Conservation (phyloP, 2,329 filamentous ascomycete species). For the Stagonosporopsis vannaccii region DNA sequence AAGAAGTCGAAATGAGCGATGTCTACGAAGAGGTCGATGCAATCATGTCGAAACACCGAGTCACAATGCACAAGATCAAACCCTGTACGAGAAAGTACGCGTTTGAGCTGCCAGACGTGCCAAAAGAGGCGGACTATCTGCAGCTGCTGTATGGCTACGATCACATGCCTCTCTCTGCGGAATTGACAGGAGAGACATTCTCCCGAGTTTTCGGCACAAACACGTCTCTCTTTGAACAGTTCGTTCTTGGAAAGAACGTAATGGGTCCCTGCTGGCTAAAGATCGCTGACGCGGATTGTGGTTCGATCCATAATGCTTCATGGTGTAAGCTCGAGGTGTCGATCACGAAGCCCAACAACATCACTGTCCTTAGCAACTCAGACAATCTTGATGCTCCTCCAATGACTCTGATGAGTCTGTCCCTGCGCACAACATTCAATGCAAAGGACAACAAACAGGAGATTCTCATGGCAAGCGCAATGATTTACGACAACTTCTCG, state of each 20-base stretch:
- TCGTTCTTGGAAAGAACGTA: slow-evolving; percentile 97
- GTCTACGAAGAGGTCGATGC: slow-evolving; percentile 89
- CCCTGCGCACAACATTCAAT: slow-evolving; percentile 87
- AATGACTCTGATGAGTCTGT: slow-evolving; percentile 93
- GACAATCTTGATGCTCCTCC: slow-evolving; percentile 85
- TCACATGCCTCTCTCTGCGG: slow-evolving; percentile 75
- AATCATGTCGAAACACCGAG: slow-evolving; percentile 85
- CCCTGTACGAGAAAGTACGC: slow-evolving; percentile 89
- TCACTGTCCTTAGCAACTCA: slow-evolving; percentile 75
- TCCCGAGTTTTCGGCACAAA: slow-evolving; percentile 94
- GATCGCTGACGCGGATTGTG: slow-evolving; percentile 85
- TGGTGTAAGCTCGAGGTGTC: slow-evolving; percentile 96
- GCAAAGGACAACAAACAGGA: slow-evolving; percentile 95
- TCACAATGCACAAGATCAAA: slow-evolving; percentile 94
- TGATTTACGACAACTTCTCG: slow-evolving; percentile 90
- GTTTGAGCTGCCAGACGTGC: slow-evolving; percentile 87
- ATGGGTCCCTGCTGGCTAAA: slow-evolving; percentile 99
- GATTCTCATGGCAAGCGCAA: slow-evolving; percentile 87
- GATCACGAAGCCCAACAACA: slow-evolving; percentile 77
- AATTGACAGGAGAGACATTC: slow-evolving; percentile 82
- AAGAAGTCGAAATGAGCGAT: slow-evolving; percentile 84
- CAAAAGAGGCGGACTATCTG: slow-evolving; percentile 88
- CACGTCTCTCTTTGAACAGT: slow-evolving; percentile 95
- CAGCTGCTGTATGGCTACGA: slow-evolving; percentile 97
- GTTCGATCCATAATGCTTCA: slow-evolving; percentile 85